Conservation (phyloP, 2,329 filamentous ascomycete genomes). For the Fusarium xylarioides region DNA sequence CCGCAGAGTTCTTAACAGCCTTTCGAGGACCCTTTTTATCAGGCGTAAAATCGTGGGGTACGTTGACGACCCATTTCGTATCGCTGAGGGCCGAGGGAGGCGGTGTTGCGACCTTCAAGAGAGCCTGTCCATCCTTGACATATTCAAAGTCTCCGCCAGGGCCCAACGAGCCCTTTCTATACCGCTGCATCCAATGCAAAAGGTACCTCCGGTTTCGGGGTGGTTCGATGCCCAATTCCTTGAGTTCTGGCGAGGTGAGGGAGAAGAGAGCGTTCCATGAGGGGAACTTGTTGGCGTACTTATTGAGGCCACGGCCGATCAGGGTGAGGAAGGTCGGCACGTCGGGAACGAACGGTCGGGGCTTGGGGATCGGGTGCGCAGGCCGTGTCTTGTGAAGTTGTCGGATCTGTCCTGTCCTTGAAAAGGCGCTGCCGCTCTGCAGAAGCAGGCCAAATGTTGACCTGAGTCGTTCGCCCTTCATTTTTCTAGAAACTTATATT, state of each 20-base stretch:
- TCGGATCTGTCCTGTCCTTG: constrained; percentile 51
- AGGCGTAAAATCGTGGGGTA: constrained; percentile 56
- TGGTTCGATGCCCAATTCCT: constrained; percentile 86
- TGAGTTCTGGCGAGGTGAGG: constrained; percentile 78
- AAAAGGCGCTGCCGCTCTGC: constrained; percentile 45
- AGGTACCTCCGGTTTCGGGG: constrained; percentile 85
- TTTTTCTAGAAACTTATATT: constrained; percentile 33
- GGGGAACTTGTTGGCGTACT: constrained; percentile 86
- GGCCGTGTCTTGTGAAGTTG: constrained; percentile 55
- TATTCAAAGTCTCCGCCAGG: constrained; percentile 83
- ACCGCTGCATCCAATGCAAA: constrained; percentile 86
- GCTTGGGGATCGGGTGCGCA: constrained; percentile 64
- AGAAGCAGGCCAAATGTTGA: constrained; percentile 46
- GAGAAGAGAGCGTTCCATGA: constrained; percentile 92
- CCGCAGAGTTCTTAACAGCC: neutral
- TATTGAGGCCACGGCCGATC: constrained; percentile 86
- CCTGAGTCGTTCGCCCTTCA: constrained; percentile 47
- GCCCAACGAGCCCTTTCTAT: constrained; percentile 79
- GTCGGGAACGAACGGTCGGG: constrained; percentile 88
- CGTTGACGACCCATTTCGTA: constrained; percentile 63
- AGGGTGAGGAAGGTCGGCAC: constrained; percentile 85
- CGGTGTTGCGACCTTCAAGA: constrained; percentile 59
- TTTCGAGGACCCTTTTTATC: constrained; percentile 41
- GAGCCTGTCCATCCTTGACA: constrained; percentile 67
- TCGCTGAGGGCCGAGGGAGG: constrained; percentile 52